Evolutionary conservation across 2,329 filamentous ascomycete genomes (phyloP).

Genomic region (Pseudocercospora fuligena): DNA sequence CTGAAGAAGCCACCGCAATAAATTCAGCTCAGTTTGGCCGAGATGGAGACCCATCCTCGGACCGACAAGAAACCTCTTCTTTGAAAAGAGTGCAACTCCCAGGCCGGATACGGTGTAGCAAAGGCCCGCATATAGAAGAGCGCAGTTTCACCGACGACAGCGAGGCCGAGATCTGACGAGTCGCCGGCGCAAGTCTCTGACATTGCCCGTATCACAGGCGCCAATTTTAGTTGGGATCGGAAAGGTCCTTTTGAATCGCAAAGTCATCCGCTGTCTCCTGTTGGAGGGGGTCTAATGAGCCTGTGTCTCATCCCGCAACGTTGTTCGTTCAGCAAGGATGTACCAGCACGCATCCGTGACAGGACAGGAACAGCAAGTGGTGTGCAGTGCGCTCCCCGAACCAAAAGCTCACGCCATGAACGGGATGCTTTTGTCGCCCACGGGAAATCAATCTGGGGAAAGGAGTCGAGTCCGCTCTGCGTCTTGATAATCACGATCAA

Average conservation of each 20-base stretch:
- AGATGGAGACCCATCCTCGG: conserved; percentile 4
- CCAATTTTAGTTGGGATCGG: not conserved
- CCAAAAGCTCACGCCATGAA: not conserved
- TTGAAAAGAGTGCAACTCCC: not conserved
- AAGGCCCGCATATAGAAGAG: not conserved
- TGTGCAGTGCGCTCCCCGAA: conserved; percentile 4
- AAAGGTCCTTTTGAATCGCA: not conserved
- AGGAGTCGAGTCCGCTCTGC: not conserved
- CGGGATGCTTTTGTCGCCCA: not conserved
- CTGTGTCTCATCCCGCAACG: conserved; percentile 2
- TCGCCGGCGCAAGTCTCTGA: conserved; percentile 2
- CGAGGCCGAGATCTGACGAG: not conserved
- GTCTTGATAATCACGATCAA: not conserved
- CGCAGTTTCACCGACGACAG: conserved; percentile 2
- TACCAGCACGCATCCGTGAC: not conserved
- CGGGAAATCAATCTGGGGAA: not conserved
- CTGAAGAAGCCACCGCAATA: not conserved
- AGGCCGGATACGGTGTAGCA: not conserved
- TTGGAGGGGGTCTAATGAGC: not conserved
- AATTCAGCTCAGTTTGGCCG: not conserved
- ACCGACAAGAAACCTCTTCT: conserved; percentile 8
- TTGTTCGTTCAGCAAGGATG: not conserved
- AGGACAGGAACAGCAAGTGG: conserved; percentile 1
- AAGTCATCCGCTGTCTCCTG: conserved; percentile 1
- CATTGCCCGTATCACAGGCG: not conserved